phyloP scores from a whole-genome alignment of 768 basidiomycete species.

The Pleurotus eryngii region DNA sequence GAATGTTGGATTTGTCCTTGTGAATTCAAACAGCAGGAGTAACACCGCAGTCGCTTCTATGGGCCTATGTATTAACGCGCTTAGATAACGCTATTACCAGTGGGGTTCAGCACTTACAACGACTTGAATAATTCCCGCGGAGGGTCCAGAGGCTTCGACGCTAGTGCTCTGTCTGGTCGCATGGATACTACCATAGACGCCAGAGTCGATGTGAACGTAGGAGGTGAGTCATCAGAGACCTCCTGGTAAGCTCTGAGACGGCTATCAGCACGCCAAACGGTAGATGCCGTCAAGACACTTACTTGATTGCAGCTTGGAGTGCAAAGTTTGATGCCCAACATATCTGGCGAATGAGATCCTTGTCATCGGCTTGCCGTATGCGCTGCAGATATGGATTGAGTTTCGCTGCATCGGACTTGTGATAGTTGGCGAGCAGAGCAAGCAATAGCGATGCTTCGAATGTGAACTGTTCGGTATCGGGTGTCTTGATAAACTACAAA shows the following conservation, averaged over 20 bases:
- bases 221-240: constrained; percentile 47
- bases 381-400: constrained; percentile 62
- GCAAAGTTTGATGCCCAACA: constrained; percentile 56
- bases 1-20: constrained; percentile 49
- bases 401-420: constrained; percentile 67
- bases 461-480: constrained; percentile 51
- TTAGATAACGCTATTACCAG: too few relatives aligned
- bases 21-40: constrained; percentile 60
- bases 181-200: constrained; percentile 50
- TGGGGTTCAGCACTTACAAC: too few relatives aligned
- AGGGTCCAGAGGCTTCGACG: constrained; percentile 41
- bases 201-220: constrained; percentile 47
- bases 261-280: background rate
- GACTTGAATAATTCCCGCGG: constrained; percentile 52
- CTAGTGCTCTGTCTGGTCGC: constrained; percentile 52
- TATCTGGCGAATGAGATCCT: constrained; percentile 51
- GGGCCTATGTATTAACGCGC: constrained; percentile 38
- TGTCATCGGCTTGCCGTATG: constrained; percentile 45
- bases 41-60: constrained; percentile 57
- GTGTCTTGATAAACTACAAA: constrained; percentile 52
- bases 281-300: constrained; percentile 13
- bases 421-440: constrained; percentile 66
- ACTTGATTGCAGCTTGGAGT: constrained; percentile 51
- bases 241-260: constrained; percentile 50
- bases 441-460: constrained; percentile 61